Evolutionary conservation across 768 basidiomycete species (phyloP), one percentile per base, ranked within the genome.

Genomic region (Obba rivulosa): DNA sequence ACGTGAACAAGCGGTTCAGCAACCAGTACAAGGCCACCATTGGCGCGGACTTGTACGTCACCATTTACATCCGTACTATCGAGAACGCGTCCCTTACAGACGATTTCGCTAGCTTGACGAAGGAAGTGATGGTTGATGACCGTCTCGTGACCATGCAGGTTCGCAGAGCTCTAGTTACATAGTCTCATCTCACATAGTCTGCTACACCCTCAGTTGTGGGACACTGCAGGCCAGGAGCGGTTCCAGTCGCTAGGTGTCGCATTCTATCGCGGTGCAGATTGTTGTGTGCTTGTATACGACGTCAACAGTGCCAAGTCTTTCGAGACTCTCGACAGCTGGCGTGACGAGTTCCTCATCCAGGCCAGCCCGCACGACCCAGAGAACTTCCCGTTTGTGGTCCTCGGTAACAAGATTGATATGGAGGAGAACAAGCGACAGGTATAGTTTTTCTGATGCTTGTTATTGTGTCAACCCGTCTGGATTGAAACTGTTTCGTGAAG

Each of bases 321-420:
- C 58, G 96, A 99, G 70, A 94, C 95, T 22, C 78, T 99, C 41
- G 96, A 98, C 70, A 94, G 92, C 64, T 99, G 96, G 96, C 80
- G 96, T 52, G 96, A 99, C 68, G 96, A 99, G 68, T 99, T 99
- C 70, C 81, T 99, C 58, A 96, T 99, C 60, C 88, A 99, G 73
- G 96, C 96, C 10, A 93, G 91, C 63, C 96, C 96, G 39, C 92
- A 95, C 65, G 95, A 98, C 67, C 94, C 96, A 35, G 96, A 98
- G 78, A 97, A 97, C 74, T 99, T 99, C 69, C 96, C 96, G 5
- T 99, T 99, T 62, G 94, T 99, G 48, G 95, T 99, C 11, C 72
- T 99, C 51, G 96, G 96, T n/a, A 99, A 99, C 74, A 99, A 99
- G 91, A 95, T 99, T 66, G 96, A 99, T 66, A 91, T 97, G 61